Base-by-base conservation (phyloP, 2,329 filamentous ascomycete genomes). In the Sporothrix variecibatus region DNA sequence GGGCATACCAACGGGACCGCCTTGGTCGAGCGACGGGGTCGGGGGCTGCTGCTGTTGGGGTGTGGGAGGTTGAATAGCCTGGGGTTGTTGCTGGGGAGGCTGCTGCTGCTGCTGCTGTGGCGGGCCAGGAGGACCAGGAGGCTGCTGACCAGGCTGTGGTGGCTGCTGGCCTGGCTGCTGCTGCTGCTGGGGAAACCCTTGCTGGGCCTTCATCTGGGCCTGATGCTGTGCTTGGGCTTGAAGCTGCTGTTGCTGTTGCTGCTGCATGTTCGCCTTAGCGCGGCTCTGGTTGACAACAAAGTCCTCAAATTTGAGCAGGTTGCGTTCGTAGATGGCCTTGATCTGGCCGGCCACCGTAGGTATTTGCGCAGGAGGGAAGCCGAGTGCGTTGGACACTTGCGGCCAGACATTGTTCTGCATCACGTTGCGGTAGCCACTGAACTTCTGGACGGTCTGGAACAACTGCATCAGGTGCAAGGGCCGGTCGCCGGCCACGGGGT, bases 241-340 rank as follows among this genome's bases (percentile, higher is more conserved):
- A 11, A 43, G 43, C 43, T 74, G 71, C 26, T 76, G 43, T 15
- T 43, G 40, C 40, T 43, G 40, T 9, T 49, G 74, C 31, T 87
- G 84, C 53, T 85, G 84, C 75, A 89, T 87, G 71, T 86, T 83
- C 80, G 87, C 86, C 78, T 86, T 86, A 60, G 86, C 84, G 34
- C 84, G 85, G 76, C 85, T 86, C 75, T 89, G 89, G 77, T 87
- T 69, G 46, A 69, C 80, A 84, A 88, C 92, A 1, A 87, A 88
- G 75, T 91, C 89, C 80, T 98, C 95, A 77, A 97, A 98, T 43
- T 91, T 88, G 34, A 88, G 84, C 6, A 98, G 83, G 77, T 95
- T 94, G 49, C 89, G 87, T 78, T 94, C 91, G 81, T 96, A 97
- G 7, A 93, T 87, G 38, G 87, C 86, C 78, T 91, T 90, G 77